Percentiles rank a stretch among this genome's conserved stretches.
Evolutionary conservation across 2,329 filamentous ascomycete species (phyloP).

Genomic region (Penicillium sp.): DNA sequence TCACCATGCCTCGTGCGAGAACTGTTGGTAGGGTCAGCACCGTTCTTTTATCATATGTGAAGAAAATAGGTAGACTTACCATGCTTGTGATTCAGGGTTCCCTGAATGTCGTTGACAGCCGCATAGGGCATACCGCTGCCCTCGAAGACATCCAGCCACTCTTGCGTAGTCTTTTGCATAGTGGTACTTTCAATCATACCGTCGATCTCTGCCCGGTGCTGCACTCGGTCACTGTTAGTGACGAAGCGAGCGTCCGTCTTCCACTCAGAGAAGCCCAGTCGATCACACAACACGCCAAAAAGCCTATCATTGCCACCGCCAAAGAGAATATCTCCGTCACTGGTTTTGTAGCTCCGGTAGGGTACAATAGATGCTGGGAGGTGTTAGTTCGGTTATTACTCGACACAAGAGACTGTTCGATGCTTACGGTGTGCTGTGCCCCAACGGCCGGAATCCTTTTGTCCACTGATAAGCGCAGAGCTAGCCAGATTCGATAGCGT

Average conservation of each 20-base stretch:
- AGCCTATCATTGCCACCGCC: conserved; percentile 65
- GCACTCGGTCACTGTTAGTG: conserved; percentile 60
- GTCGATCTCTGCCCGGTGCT: conserved; percentile 74
- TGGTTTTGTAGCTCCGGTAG: conserved; percentile 75
- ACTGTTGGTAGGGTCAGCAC: conserved; percentile 42
- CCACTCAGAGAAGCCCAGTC: conserved; percentile 60
- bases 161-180: conserved; percentile 71
- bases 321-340: conserved; percentile 62
- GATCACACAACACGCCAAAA: conserved; percentile 60
- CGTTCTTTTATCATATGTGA: not conserved
- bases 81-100: conserved; percentile 79
- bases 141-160: conserved; percentile 85
- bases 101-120: conserved; percentile 89
- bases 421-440: conserved; percentile 85
- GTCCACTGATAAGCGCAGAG: conserved; percentile 81
- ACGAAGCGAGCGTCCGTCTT: conserved; percentile 56
- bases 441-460: conserved; percentile 88
- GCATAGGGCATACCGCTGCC: conserved; percentile 93
- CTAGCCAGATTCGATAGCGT: conserved; percentile 94
- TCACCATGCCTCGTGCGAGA: conserved; percentile 80
- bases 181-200: conserved; percentile 74
- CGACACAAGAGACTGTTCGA: not conserved
- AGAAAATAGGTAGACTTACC: conserved; percentile 49
- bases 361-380: conserved; percentile 86
- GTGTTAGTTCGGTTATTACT: conserved; percentile 27